phyloP scores from a whole-genome alignment of 306 rosid species.

The Prunus fruticosa region DNA sequence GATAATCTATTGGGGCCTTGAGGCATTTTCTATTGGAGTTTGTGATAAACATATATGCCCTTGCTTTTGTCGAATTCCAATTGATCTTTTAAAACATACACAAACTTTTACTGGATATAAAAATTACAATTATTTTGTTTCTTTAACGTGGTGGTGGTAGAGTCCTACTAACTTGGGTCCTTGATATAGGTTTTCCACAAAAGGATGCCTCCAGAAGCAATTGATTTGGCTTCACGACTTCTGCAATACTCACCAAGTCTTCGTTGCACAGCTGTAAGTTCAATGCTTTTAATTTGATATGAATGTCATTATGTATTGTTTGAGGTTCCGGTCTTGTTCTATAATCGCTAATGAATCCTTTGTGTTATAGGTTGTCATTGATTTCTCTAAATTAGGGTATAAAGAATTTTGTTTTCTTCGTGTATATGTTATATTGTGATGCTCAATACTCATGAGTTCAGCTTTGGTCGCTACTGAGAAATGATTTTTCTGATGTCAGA shows the following conservation, averaged over 20 bases:
- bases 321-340: not conserved
- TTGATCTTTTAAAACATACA: not conserved
- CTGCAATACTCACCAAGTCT: conserved; percentile 95
- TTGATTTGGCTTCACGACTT: conserved; percentile 87
- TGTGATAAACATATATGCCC: not conserved
- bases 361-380: not conserved
- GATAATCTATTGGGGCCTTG: not conserved
- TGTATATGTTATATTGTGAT: not conserved
- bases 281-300: not conserved
- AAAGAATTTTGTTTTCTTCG: not conserved
- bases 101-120: not conserved
- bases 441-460: not conserved
- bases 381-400: not conserved
- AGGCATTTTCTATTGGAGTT: not conserved
- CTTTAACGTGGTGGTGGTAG: not conserved
- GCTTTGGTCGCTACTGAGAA: not conserved
- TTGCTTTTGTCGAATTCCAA: not conserved
- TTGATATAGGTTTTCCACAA: conserved; percentile 78
- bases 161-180: not conserved
- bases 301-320: not conserved
- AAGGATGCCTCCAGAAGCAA: conserved; percentile 97
- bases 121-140: not conserved
- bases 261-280: conserved; percentile 91
- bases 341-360: not conserved
- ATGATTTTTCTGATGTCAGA: not conserved